Evolutionary conservation across 2,329 filamentous ascomycete genomes (phyloP).

Genomic region (Ophiostoma perfectum): DNA sequence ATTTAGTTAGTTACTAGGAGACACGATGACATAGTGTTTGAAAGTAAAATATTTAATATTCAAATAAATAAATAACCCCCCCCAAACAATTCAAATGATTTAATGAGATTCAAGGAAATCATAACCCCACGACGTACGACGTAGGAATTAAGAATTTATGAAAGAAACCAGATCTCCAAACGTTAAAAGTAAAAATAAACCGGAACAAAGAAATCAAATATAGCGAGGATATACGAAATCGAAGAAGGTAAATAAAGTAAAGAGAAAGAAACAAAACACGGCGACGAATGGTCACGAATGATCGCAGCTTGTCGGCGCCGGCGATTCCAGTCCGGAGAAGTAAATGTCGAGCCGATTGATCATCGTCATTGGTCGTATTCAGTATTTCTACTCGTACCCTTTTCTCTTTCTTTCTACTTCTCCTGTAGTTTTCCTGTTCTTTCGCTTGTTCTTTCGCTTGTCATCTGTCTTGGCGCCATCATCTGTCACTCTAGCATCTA

Average conservation of each 20-base stretch:
- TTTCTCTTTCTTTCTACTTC: not conserved
- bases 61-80: too few species aligned
- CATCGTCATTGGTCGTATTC: not conserved
- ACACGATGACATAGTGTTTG: too few species aligned
- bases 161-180: not conserved
- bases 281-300: not conserved
- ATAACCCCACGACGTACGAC: too few species aligned
- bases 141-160: too few species aligned
- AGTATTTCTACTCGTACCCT: not conserved
- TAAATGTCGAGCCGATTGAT: not conserved
- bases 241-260: not conserved
- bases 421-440: not conserved
- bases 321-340: constrained; percentile 1
- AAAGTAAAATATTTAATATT: too few species aligned
- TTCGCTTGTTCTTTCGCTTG: not conserved
- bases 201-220: not conserved
- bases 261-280: not conserved
- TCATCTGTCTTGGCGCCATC: not conserved
- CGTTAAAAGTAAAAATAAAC: constrained; percentile 1
- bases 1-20: not conserved
- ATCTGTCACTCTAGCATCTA: not conserved
- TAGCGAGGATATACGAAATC: not conserved
- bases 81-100: too few species aligned
- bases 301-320: not conserved
- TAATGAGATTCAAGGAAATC: too few species aligned